These are phyloP conservation scores for Termitomyces sp. DNA, from an alignment of 768 basidiomycete species.

Conservation along the genomic window DNA sequence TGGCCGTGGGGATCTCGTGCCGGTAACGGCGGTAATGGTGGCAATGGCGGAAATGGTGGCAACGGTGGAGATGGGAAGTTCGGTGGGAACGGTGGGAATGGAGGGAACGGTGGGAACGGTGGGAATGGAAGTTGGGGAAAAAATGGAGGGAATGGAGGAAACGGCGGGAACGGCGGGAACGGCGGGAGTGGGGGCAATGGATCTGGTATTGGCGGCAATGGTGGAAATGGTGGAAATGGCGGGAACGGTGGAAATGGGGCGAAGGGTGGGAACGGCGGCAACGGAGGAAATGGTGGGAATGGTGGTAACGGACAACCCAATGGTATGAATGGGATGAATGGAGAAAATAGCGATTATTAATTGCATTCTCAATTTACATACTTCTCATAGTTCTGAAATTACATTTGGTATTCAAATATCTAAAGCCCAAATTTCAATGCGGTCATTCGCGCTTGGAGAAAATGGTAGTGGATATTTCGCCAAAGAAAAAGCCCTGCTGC, in stretches of 20 bases:
- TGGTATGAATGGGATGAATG: conserved; percentile 2
- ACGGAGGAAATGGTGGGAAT: background rate
- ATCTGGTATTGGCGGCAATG: background rate
- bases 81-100: background rate
- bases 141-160: background rate
- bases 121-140: background rate
- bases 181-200: background rate
- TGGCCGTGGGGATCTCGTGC: background rate
- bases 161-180: no score
- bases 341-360: background rate
- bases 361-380: background rate
- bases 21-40: background rate
- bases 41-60: background rate
- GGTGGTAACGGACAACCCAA: background rate
- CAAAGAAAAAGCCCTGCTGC: no score
- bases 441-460: no score
- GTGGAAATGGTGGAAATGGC: background rate
- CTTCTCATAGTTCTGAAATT: no score
- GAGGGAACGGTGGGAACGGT: background rate
- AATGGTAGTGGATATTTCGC: no score
- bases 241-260: background rate
- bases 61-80: background rate
- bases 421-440: no score
- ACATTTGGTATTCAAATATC: no score
- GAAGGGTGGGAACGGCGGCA: background rate